phyloP scores from a whole-genome alignment of 2,329 filamentous ascomycete species.

The Botrytis deweyae region DNA sequence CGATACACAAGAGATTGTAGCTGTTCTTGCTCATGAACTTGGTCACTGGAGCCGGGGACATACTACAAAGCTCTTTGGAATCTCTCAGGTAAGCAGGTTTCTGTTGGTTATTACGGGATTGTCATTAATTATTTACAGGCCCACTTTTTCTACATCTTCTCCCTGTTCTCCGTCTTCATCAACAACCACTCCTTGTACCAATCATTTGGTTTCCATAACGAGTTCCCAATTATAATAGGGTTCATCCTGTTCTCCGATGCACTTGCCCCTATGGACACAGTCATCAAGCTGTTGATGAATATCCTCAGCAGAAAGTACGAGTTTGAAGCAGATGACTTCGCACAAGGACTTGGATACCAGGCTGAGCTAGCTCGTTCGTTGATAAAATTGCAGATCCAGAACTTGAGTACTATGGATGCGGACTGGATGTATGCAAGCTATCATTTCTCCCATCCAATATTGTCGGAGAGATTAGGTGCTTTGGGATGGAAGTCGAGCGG shows the following conservation, averaged over 20 bases:
- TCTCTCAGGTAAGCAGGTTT: slow-evolving; percentile 65
- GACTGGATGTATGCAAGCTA: slow-evolving; percentile 99
- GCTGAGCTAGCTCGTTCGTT: slow-evolving; percentile 80
- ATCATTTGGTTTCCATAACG: slow-evolving; percentile 81
- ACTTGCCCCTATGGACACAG: slow-evolving; percentile 88
- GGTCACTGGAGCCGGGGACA: slow-evolving; percentile 97
- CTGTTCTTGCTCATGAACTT: slow-evolving; percentile 91
- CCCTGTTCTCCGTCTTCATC: slow-evolving; percentile 95
- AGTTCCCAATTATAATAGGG: slow-evolving; percentile 91
- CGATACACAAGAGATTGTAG: slow-evolving; percentile 86
- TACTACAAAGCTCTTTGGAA: slow-evolving; percentile 86
- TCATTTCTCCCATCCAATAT: slow-evolving; percentile 96
- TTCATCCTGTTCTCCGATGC: slow-evolving; percentile 98
- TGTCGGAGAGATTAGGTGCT: slow-evolving; percentile 88
- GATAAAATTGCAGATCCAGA: slow-evolving; percentile 97
- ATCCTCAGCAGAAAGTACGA: slow-evolving; percentile 91
- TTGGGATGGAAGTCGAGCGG: slow-evolving; percentile 70
- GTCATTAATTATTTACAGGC: slow-evolving; percentile 53
- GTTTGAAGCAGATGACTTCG: slow-evolving; percentile 93
- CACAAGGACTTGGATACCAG: slow-evolving; percentile 78
- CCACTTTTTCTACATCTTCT: slow-evolving; percentile 95
- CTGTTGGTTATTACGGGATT: background rate
- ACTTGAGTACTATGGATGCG: slow-evolving; percentile 96
- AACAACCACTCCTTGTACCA: slow-evolving; percentile 90
- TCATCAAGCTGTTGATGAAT: slow-evolving; percentile 95